A percentile compares a stretch with the other conserved stretches of the same genome.
phyloP scores from a whole-genome alignment of 805 yeast species.

The Kluyveromyces starmeri region DNA sequence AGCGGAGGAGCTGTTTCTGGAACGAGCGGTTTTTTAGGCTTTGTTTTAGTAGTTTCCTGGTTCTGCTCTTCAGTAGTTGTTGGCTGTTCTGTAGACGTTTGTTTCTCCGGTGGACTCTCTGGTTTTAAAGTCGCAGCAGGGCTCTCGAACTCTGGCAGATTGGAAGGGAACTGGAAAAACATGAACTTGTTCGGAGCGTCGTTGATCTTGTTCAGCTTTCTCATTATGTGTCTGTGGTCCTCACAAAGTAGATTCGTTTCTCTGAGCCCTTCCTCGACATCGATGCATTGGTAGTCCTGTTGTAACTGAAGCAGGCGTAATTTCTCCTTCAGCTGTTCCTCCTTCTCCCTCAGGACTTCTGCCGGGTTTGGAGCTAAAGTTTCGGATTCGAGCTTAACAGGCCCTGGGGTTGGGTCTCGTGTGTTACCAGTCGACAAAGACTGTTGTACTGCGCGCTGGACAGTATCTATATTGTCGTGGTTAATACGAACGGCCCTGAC shows the following conservation, averaged over 20 bases:
- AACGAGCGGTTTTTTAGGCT: conserved; percentile 9
- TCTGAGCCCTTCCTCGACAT: conserved; percentile 28
- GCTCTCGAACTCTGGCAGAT: conserved; percentile 29
- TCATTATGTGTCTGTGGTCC: conserved; percentile 33
- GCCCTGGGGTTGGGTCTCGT: conserved; percentile 23
- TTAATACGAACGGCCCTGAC: conserved; percentile 56
- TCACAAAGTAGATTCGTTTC: conserved; percentile 30
- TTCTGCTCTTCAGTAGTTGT: conserved; percentile 9
- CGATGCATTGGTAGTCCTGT: conserved; percentile 24
- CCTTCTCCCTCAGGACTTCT: conserved; percentile 17
- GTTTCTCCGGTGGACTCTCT: conserved; percentile 8
- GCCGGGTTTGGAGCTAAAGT: conserved; percentile 12
- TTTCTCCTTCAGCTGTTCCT: conserved; percentile 22
- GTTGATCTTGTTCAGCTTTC: conserved; percentile 23
- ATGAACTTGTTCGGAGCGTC: conserved; percentile 29
- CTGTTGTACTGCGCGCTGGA: conserved; percentile 27
- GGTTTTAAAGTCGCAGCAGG: conserved; percentile 2
- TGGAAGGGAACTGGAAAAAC: conserved; percentile 33
- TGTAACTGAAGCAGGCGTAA: conserved; percentile 22
- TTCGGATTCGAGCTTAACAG: conserved; percentile 17
- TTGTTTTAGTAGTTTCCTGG: conserved; percentile 10
- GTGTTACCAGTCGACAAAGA: conserved; percentile 19
- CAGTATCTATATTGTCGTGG: conserved; percentile 31
- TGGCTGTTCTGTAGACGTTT: conserved; percentile 12
- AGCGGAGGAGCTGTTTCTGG: conserved; percentile 8